Evolutionary conservation across 2,329 filamentous ascomycete genomes (phyloP).

Genomic region (Fusarium palustre): DNA sequence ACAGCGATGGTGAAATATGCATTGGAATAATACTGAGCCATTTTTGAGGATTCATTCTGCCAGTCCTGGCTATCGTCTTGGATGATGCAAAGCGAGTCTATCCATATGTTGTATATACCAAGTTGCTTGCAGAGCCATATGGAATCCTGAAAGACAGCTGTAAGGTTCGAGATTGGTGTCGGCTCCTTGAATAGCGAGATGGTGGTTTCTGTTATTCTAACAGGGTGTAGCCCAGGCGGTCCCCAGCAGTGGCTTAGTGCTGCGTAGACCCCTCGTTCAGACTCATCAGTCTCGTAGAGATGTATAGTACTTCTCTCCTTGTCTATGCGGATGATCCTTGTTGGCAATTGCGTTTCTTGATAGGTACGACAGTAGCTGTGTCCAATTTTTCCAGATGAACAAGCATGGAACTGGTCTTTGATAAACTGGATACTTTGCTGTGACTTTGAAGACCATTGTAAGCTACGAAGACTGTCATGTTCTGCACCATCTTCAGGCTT

Average conservation of each 20-base stretch:
- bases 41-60: not conserved
- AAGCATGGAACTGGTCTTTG: not conserved
- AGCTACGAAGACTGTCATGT: not conserved
- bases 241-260: not conserved
- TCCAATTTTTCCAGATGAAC: accelerated
- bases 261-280: not conserved
- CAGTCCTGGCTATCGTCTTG: not conserved
- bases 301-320: not conserved
- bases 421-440: not conserved
- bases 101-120: not conserved
- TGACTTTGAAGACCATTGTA: not conserved
- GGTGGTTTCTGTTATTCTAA: not conserved
- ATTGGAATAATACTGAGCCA: not conserved
- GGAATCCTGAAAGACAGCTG: not conserved
- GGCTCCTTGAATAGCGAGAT: not conserved
- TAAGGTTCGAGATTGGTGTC: not conserved
- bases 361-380: not conserved
- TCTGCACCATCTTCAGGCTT: not conserved
- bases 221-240: not conserved
- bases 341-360: not conserved
- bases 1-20: not conserved
- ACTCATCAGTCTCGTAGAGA: not conserved
- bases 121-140: not conserved
- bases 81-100: not conserved
- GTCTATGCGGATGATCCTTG: not conserved